Evolutionary conservation across 495 filamentous ascomycete species (phyloP).

Genomic region (Talaromyces nanjingensis): DNA sequence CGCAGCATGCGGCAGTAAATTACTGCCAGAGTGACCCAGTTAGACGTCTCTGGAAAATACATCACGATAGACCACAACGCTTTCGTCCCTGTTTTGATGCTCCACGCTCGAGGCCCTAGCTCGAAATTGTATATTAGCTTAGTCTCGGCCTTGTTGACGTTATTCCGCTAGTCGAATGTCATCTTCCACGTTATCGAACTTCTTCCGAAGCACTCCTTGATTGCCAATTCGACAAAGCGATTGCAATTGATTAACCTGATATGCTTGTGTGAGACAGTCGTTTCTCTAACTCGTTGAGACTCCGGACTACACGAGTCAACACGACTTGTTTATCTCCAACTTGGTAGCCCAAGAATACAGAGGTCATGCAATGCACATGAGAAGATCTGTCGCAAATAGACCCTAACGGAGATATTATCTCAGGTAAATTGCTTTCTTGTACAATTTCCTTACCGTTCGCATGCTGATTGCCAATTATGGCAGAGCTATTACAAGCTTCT

Average conservation of each 20-base stretch:
- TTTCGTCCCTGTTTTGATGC: conserved; percentile 4
- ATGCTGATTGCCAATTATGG: conserved; percentile 23
- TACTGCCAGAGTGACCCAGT: background rate
- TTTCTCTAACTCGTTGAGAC: background rate
- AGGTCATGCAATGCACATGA: background rate
- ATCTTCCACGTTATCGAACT: conserved; percentile 8
- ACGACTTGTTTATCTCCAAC: background rate
- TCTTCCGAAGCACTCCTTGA: background rate
- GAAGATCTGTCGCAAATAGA: background rate
- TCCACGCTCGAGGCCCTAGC: background rate
- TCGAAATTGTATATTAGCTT: background rate
- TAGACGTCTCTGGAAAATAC: background rate
- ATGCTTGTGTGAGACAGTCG: background rate
- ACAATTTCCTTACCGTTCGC: conserved; percentile 4
- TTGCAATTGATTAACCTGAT: background rate
- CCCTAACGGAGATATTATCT: background rate
- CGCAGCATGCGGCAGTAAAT: background rate
- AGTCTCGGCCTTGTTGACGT: background rate
- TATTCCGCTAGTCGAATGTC: background rate
- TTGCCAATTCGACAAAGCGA: background rate
- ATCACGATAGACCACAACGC: background rate
- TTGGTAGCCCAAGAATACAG: background rate
- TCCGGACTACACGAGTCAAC: background rate
- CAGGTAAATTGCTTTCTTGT: conserved; percentile 10
- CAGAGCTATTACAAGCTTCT: conserved; percentile 20